Evolutionary conservation across 805 yeast genomes (phyloP).

Genomic region (Kodamaea kakaduensis): DNA sequence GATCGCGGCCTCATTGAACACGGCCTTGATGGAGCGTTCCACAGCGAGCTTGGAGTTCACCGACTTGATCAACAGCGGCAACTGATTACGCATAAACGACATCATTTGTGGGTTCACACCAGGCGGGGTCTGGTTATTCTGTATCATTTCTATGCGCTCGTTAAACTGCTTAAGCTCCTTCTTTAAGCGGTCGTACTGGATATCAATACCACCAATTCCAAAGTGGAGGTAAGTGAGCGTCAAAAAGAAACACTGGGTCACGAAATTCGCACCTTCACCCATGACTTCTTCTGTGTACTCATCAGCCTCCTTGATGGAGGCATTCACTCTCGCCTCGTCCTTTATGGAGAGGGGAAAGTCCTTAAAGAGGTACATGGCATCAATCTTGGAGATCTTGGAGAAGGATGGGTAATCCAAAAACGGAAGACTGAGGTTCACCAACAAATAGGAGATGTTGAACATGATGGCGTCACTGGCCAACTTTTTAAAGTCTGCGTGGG

Average conservation of each 20-base stretch:
- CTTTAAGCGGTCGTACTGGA: conserved; percentile 51
- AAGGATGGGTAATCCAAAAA: conserved; percentile 63
- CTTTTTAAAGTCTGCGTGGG: conserved; percentile 65
- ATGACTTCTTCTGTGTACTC: conserved; percentile 34
- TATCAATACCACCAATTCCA: conserved; percentile 78
- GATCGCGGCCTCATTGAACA: conserved; percentile 52
- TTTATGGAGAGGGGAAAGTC: conserved; percentile 53
- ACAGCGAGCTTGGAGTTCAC: conserved; percentile 36
- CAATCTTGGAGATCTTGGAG: conserved; percentile 72
- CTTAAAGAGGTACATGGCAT: conserved; percentile 58
- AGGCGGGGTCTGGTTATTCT: conserved; percentile 27
- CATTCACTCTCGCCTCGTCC: conserved; percentile 80
- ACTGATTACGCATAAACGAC: conserved; percentile 31
- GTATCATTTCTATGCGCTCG: conserved; percentile 46
- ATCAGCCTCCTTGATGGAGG: conserved; percentile 69
- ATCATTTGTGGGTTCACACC: conserved; percentile 25
- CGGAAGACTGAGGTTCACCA: conserved; percentile 76
- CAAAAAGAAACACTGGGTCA: conserved; percentile 85
- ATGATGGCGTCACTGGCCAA: conserved; percentile 78
- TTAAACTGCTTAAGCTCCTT: conserved; percentile 46
- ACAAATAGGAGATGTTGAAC: conserved; percentile 65
- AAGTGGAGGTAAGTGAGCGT: conserved; percentile 77
- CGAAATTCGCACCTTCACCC: conserved; percentile 54
- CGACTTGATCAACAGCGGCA: conserved; percentile 44
- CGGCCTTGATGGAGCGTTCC: conserved; percentile 58